These are phyloP conservation scores for Gynostemma pentaphyllum DNA, from an alignment of 306 rosid genomes.

Conservation along the genomic window DNA sequence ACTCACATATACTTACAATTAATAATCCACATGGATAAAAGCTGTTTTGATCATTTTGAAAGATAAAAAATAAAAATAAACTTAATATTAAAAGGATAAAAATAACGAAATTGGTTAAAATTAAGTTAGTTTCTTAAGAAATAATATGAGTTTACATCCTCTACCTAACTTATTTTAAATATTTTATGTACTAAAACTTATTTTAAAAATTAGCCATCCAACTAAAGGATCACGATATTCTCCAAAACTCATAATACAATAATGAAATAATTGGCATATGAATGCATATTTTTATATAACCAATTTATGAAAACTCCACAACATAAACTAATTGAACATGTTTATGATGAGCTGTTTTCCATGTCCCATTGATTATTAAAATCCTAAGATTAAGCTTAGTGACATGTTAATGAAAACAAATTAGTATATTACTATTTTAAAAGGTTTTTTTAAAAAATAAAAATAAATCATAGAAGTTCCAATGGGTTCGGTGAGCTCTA, in stretches of 20 bases:
- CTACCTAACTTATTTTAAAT: too few species aligned
- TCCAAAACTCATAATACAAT: background rate
- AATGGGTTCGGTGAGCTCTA: background rate
- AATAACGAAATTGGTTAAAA: too few species aligned
- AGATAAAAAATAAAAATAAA: too few species aligned
- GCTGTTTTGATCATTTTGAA: too few species aligned
- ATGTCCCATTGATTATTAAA: background rate
- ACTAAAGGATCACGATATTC: background rate
- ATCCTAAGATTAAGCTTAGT: background rate
- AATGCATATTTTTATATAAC: background rate
- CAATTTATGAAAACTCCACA: background rate
- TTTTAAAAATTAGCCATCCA: too few species aligned
- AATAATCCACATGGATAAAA: too few species aligned
- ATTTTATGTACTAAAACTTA: too few species aligned
- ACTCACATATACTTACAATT: too few species aligned
- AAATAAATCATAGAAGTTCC: background rate
- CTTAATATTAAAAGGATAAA: too few species aligned
- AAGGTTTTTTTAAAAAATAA: background rate
- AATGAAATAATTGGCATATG: background rate
- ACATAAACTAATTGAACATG: background rate
- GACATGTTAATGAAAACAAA: background rate
- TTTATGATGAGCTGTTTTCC: slow-evolving; percentile 5
- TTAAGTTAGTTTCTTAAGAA: too few species aligned
- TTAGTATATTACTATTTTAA: background rate
- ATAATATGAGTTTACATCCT: too few species aligned